A percentile compares a stretch with the other conserved stretches of the same genome.
These are phyloP conservation scores for Pichia inconspicua DNA, from an alignment of 1,139 yeast genomes.

Conservation along the genomic window DNA sequence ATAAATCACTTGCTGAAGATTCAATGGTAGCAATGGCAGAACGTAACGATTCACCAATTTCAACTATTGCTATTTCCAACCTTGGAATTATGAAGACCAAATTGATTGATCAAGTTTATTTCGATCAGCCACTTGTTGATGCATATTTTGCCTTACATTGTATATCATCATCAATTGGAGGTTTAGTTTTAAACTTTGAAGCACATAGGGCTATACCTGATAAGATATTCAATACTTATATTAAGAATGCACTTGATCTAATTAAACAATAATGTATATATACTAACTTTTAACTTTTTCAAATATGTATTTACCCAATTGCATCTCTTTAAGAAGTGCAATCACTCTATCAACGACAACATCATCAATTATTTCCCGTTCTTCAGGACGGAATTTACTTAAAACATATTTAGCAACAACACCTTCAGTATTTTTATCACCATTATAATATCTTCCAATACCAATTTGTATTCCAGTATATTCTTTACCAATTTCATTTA, in stretches of 20 bases:
- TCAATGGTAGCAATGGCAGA: constrained; percentile 5
- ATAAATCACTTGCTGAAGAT: neutral
- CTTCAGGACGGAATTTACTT: constrained; percentile 35
- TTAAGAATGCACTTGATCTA: neutral
- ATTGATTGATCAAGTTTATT: constrained; percentile 2
- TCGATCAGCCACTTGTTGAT: constrained; percentile 17
- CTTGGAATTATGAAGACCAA: constrained; percentile 4
- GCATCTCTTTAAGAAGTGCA: constrained; percentile 32
- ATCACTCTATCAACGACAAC: constrained; percentile 36
- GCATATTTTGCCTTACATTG: constrained; percentile 11
- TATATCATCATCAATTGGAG: neutral
- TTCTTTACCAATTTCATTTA: constrained; percentile 31
- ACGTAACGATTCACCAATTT: constrained; percentile 6
- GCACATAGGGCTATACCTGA: constrained; percentile 9
- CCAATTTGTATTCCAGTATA: constrained; percentile 58
- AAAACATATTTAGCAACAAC: constrained; percentile 59
- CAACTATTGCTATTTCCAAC: constrained; percentile 12
- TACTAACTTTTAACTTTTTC: too few relatives aligned
- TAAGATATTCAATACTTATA: neutral
- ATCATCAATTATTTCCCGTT: constrained; percentile 29
- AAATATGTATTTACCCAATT: constrained; percentile 29
- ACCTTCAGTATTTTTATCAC: constrained; percentile 27
- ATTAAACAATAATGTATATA: too few relatives aligned
- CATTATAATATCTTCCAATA: constrained; percentile 53
- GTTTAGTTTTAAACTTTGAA: constrained; percentile 6